Evolutionary conservation across 2,329 filamentous ascomycete species (phyloP).

Genomic region (Paecilomyces dactylethromorphus): DNA sequence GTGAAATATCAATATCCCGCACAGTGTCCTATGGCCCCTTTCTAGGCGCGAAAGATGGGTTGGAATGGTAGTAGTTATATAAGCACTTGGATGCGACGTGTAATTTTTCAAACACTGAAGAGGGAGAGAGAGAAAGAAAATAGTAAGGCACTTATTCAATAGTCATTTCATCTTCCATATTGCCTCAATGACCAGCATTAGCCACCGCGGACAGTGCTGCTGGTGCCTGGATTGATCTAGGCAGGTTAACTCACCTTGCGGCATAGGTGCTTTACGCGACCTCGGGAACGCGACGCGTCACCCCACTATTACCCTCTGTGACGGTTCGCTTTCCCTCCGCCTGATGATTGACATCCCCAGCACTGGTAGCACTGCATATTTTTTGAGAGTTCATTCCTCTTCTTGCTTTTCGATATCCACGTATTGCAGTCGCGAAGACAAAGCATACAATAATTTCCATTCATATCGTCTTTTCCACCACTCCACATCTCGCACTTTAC

Average conservation of each 20-base stretch:
- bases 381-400: neutral
- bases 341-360: slow-evolving; percentile 1
- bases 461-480: neutral
- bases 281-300: slow-evolving; percentile 2
- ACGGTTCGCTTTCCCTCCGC: neutral
- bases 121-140: too few relatives aligned
- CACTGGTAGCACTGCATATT: neutral
- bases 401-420: neutral
- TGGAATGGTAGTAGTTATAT: too few relatives aligned
- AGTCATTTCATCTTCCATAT: neutral
- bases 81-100: too few relatives aligned
- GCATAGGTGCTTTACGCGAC: neutral
- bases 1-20: too few relatives aligned
- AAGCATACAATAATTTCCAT: neutral
- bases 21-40: too few relatives aligned
- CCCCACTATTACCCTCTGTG: slow-evolving; percentile 1
- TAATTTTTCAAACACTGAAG: too few relatives aligned
- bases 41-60: too few relatives aligned
- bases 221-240: neutral
- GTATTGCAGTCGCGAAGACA: neutral
- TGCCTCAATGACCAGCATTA: neutral
- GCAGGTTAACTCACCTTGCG: neutral
- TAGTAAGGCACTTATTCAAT: too few relatives aligned
- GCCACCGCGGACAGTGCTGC: neutral
- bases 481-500: neutral